phyloP scores from a whole-genome alignment of 345 rosid species.

The Adansonia digitata region DNA sequence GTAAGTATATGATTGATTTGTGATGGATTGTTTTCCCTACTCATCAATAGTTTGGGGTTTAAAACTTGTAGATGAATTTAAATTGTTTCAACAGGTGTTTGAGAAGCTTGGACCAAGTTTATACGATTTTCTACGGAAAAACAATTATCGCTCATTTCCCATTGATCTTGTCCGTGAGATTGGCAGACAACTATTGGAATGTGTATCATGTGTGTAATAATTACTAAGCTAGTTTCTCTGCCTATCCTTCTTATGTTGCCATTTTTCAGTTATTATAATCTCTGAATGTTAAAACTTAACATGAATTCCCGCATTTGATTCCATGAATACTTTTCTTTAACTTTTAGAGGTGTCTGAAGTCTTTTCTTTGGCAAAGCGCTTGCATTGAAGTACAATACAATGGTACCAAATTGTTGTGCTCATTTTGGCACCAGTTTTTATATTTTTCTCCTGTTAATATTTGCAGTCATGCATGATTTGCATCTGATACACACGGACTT shows the following conservation, averaged over 20 bases:
- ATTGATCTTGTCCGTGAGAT: conserved; percentile 98
- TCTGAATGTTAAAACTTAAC: conserved; percentile 11
- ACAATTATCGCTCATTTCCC: conserved; percentile 4
- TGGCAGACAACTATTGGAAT: conserved; percentile 99
- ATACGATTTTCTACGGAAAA: conserved; percentile 6
- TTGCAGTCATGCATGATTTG: conserved; percentile 76
- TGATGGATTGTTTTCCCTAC: conserved; percentile 27
- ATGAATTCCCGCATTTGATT: not conserved
- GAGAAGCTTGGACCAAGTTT: conserved; percentile 9
- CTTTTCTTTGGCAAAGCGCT: not conserved
- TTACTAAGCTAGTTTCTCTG: conserved; percentile 17
- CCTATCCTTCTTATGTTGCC: conserved; percentile 31
- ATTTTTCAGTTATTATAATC: conserved; percentile 32
- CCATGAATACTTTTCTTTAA: not conserved
- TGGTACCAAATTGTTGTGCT: not conserved
- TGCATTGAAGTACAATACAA: not conserved
- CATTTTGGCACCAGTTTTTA: conserved; percentile 9
- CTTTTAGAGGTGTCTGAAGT: not conserved
- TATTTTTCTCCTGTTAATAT: conserved; percentile 7
- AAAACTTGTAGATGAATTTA: conserved; percentile 66
- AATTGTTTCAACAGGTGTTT: conserved; percentile 98
- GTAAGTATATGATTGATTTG: conserved; percentile 79
- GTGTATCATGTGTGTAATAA: conserved; percentile 97
- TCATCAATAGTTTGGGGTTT: conserved; percentile 51
- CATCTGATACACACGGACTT: conserved; percentile 68